These are phyloP conservation scores for Chlamydomonas incerta DNA, from an alignment of 139 green algal species.

Conservation along the genomic window DNA sequence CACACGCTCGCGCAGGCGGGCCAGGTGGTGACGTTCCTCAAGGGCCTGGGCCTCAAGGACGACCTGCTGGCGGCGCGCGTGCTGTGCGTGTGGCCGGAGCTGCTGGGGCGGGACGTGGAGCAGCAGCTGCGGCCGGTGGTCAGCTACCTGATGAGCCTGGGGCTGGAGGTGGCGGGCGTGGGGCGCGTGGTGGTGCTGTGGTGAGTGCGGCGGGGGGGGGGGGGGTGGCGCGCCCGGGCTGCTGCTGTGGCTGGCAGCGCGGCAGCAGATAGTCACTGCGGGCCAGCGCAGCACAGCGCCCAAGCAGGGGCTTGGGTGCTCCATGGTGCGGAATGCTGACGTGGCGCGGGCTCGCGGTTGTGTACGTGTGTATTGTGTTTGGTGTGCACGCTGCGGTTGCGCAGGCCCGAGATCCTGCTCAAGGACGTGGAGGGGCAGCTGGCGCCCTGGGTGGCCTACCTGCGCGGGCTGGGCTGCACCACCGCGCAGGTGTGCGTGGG, in stretches of 20 bases:
- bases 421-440: constrained; percentile 37
- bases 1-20: background rate
- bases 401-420: constrained; percentile 53
- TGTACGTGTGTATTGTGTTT: too few relatives aligned
- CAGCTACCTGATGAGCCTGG: constrained; percentile 49
- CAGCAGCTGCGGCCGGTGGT: constrained; percentile 52
- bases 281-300: too few relatives aligned
- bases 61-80: constrained; percentile 50
- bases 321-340: too few relatives aligned
- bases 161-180: constrained; percentile 51
- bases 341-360: too few relatives aligned
- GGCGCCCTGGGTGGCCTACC: constrained; percentile 43
- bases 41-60: constrained; percentile 53
- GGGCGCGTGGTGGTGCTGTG: constrained; percentile 41
- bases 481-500: constrained; percentile 1
- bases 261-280: too few relatives aligned
- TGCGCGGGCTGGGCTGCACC: constrained; percentile 48
- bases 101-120: constrained; percentile 52
- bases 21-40: constrained; percentile 43
- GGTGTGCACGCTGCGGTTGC: too few relatives aligned
- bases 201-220: too few relatives aligned
- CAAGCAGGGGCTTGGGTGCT: too few relatives aligned
- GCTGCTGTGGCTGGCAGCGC: too few relatives aligned
- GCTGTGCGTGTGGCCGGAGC: constrained; percentile 48
- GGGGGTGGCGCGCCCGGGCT: too few relatives aligned